Conservation (phyloP, 257 asterid species). For the Primulina eburnea region DNA sequence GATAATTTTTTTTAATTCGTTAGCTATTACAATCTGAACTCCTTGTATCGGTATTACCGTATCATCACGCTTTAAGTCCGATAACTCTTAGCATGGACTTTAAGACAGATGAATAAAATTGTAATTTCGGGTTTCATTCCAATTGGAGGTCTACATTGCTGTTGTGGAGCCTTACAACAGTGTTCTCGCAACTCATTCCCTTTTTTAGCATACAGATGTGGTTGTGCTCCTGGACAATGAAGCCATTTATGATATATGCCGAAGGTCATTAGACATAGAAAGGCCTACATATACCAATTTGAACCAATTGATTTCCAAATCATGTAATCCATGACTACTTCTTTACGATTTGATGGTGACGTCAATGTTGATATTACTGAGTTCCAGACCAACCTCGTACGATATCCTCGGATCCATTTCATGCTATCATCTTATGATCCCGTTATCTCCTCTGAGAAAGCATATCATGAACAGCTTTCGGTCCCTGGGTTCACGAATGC, state of each 20-base stretch:
- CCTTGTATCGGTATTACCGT: too few species aligned
- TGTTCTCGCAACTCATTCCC: constrained; percentile 86
- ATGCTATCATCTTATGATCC: constrained; percentile 98
- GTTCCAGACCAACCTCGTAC: constrained; percentile 93
- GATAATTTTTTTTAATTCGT: too few species aligned
- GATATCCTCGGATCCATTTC: constrained; percentile 91
- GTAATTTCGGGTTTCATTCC: constrained; percentile 1
- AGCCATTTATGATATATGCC: constrained; percentile 86
- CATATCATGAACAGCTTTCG: constrained; percentile 84
- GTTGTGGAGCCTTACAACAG: constrained; percentile 98
- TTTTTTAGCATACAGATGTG: constrained; percentile 88
- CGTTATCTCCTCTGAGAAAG: constrained; percentile 84
- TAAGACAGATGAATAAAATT: background rate
- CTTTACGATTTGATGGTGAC: constrained; percentile 91
- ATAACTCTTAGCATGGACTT: background rate
- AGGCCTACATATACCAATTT: constrained; percentile 87
- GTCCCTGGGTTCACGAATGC: constrained; percentile 88
- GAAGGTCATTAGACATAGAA: constrained; percentile 84
- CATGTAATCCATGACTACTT: constrained; percentile 81
- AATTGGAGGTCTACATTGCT: constrained; percentile 82
- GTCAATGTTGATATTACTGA: constrained; percentile 83
- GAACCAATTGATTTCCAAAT: constrained; percentile 85
- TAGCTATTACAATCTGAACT: too few species aligned
- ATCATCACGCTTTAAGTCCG: too few species aligned
- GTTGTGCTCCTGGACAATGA: constrained; percentile 81